phyloP scores from a whole-genome alignment of 192 early-diverging fungal species.

The Coemansia sp. region DNA sequence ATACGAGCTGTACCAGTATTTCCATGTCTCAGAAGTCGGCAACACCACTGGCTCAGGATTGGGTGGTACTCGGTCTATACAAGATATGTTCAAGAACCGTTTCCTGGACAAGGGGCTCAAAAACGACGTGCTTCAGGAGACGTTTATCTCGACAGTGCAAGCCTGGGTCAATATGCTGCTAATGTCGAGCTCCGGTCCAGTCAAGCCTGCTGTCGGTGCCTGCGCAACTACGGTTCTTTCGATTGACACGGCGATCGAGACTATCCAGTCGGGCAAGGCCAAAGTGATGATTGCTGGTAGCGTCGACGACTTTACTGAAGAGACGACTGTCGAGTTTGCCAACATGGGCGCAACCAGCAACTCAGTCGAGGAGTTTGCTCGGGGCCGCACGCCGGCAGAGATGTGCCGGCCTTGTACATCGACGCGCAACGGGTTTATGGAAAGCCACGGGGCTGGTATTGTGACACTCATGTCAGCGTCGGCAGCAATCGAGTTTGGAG shows the following conservation, averaged over 20 bases:
- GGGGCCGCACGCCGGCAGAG: slow-evolving; percentile 83
- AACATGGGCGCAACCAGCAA: slow-evolving; percentile 97
- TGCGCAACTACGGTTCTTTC: slow-evolving; percentile 92
- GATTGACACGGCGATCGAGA: slow-evolving; percentile 87
- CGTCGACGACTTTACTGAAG: slow-evolving; percentile 87
- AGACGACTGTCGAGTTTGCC: slow-evolving; percentile 87
- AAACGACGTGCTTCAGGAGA: slow-evolving; percentile 87
- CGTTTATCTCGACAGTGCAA: slow-evolving; percentile 93
- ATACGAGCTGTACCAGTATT: slow-evolving; percentile 95
- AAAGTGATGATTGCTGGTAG: slow-evolving; percentile 91
- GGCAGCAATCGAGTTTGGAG: slow-evolving; percentile 88
- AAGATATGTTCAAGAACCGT: slow-evolving; percentile 74
- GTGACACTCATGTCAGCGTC: slow-evolving; percentile 90
- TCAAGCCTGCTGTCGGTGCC: slow-evolving; percentile 76
- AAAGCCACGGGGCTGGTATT: slow-evolving; percentile 86
- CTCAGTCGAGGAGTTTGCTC: slow-evolving; percentile 78
- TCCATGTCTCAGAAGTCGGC: slow-evolving; percentile 93
- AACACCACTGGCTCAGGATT: slow-evolving; percentile 88
- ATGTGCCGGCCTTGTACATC: slow-evolving; percentile 92
- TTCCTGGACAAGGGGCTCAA: slow-evolving; percentile 73
- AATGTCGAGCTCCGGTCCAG: slow-evolving; percentile 88
- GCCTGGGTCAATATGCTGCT: slow-evolving; percentile 97
- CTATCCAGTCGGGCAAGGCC: slow-evolving; percentile 86
- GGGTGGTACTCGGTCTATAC: slow-evolving; percentile 77
- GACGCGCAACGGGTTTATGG: slow-evolving; percentile 90